phyloP scores from a whole-genome alignment of 306 rosid genomes.

The Quercus engelmannii region DNA sequence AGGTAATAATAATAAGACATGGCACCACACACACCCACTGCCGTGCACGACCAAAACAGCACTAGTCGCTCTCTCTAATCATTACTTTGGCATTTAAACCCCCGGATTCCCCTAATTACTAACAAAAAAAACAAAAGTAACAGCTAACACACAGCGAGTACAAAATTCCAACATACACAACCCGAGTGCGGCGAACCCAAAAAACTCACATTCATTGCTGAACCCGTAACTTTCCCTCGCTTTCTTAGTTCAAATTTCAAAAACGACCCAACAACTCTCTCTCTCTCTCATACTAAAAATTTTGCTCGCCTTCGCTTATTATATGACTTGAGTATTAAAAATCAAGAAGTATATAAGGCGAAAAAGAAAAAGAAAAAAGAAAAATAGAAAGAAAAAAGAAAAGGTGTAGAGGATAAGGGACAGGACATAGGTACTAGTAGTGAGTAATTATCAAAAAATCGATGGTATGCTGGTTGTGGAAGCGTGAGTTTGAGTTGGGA shows the following conservation, averaged over 20 bases:
- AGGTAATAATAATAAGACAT: no score
- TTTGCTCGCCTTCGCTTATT: neutral
- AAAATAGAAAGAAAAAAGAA: neutral
- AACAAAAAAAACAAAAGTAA: neutral
- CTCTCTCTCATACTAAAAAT: neutral
- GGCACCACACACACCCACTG: no score
- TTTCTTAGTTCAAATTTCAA: conserved; percentile 61
- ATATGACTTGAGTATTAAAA: neutral
- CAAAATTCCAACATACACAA: no score
- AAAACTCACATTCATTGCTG: neutral
- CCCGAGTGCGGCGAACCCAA: neutral
- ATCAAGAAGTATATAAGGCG: neutral
- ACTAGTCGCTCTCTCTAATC: no score
- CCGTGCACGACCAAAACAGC: no score
- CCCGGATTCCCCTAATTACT: neutral
- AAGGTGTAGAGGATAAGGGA: neutral
- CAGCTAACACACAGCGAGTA: neutral
- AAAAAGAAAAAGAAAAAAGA: conserved; percentile 8
- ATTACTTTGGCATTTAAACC: no score
- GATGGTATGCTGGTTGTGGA: conserved; percentile 57
- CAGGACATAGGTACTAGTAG: no score
- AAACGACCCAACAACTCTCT: conserved; percentile 55
- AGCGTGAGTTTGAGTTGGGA: conserved; percentile 44
- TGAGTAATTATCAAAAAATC: conserved; percentile 4
- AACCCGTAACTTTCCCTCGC: conserved; percentile 65